Percentiles rank a stretch among this genome's conserved stretches.
These are phyloP conservation scores for Colletotrichum musae DNA, from an alignment of 2,329 filamentous ascomycete genomes.

Conservation along the genomic window DNA sequence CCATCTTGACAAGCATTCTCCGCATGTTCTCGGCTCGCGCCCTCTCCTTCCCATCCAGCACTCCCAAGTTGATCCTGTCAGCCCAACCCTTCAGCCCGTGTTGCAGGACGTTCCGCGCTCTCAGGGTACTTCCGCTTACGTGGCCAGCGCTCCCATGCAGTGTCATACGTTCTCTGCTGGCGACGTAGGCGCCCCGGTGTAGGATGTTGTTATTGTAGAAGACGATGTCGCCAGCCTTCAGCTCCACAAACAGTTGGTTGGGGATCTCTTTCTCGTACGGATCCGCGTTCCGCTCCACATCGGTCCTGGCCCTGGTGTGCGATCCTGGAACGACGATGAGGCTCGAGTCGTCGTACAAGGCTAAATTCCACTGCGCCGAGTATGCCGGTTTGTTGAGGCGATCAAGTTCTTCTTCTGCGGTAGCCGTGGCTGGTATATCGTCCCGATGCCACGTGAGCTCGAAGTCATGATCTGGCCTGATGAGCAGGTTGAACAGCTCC, in stretches of 20 bases:
- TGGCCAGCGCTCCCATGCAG: slow-evolving; percentile 81
- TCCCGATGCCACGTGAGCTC: slow-evolving; percentile 89
- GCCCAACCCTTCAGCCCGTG: slow-evolving; percentile 81
- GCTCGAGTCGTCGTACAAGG: slow-evolving; percentile 81
- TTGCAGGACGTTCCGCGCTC: slow-evolving; percentile 82
- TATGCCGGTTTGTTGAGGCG: slow-evolving; percentile 73
- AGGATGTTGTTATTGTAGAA: slow-evolving; percentile 95
- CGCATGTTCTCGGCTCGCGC: slow-evolving; percentile 75
- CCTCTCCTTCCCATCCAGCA: slow-evolving; percentile 58
- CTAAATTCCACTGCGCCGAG: slow-evolving; percentile 91
- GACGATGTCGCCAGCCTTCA: slow-evolving; percentile 82
- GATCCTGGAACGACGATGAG: slow-evolving; percentile 84
- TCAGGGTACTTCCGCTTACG: slow-evolving; percentile 64
- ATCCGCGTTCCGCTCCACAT: slow-evolving; percentile 75
- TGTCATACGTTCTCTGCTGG: slow-evolving; percentile 74
- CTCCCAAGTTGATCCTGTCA: slow-evolving; percentile 68
- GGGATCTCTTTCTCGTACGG: slow-evolving; percentile 75
- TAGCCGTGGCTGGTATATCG: slow-evolving; percentile 79
- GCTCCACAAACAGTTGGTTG: slow-evolving; percentile 74
- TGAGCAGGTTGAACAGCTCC: slow-evolving; percentile 90
- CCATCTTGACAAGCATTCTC: slow-evolving; percentile 72
- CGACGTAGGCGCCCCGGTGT: slow-evolving; percentile 78
- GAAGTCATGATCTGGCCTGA: slow-evolving; percentile 80
- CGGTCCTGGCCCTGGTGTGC: slow-evolving; percentile 79
- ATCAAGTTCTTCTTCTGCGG: slow-evolving; percentile 75